Base-by-base conservation (phyloP, 495 filamentous ascomycete genomes). In the Aspergillus bridgeri region DNA sequence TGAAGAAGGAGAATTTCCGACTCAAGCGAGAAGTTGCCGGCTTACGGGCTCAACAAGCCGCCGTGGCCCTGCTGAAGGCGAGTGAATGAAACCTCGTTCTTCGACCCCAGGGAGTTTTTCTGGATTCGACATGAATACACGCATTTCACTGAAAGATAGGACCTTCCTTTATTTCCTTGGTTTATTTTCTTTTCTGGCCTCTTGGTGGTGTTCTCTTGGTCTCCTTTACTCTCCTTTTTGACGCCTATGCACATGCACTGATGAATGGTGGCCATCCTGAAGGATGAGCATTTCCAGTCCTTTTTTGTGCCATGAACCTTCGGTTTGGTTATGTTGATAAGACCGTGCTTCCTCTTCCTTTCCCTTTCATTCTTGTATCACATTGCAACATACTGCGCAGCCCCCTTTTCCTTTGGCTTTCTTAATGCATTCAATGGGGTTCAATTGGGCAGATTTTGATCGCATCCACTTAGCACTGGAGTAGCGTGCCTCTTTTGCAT, bases 1-100 rank as follows among this genome's bases (percentile, higher is more conserved):
- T 88, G 56, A 91, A 88, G 77, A 90, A 86, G 76, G 92, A 96
- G 67, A 95, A 96, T 73, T 77, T 76, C 62, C 75, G 79, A 54
- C 69, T 87, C 46, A 86, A 80, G 65, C 77, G 85, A 61, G 85
- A 87, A 69, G 78, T 81, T 29, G 80, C 75, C 42, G 75, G 75
- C n/a, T 63, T 78, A 20, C 69, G 74, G 43, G 75, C 75, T 23
- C 71, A 77, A 54, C 72, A 73, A 58, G 75, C 76, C 33, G 75
- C 73, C 29, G 69, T 68, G 49, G 69, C 73, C 19, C 59, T 79
- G 43, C 53, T 75, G 23, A 71, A 65, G 54, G 71, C 73, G 25
- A 75, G 73, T 22, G 76, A 77, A 24, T 69, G 50, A 60, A 17
- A 38, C 1, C 33, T 38, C 9, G 33, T 15, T 3, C 13, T 38